phyloP scores from a whole-genome alignment of 768 basidiomycete genomes.

The Rubroboletus satanas region DNA sequence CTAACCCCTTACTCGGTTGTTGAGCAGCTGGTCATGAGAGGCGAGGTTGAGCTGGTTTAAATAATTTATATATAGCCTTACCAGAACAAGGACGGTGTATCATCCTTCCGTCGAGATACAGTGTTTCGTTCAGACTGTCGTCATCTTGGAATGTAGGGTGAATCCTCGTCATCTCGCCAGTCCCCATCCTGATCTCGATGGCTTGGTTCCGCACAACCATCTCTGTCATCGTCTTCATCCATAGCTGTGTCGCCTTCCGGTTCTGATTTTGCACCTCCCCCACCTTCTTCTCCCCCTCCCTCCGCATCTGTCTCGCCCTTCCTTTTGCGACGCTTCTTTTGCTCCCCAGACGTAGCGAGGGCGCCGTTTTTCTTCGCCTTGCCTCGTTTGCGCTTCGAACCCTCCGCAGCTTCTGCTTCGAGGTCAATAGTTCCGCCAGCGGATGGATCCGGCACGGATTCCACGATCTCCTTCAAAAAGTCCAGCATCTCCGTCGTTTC shows the following conservation, averaged over 20 bases:
- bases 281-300: conserved; percentile 34
- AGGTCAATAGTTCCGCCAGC: conserved; percentile 76
- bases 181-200: conserved; percentile 43
- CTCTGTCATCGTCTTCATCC: conserved; percentile 44
- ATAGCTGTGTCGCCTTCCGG: conserved; percentile 34
- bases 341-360: conserved; percentile 32
- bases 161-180: conserved; percentile 41
- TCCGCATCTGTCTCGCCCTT: conserved; percentile 34
- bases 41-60: conserved; percentile 75
- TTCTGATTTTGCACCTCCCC: conserved; percentile 36
- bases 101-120: conserved; percentile 7
- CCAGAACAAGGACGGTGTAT: conserved; percentile 10
- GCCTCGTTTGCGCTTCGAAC: conserved; percentile 53
- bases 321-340: conserved; percentile 51
- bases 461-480: conserved; percentile 90
- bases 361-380: conserved; percentile 50
- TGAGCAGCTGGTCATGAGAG: conserved; percentile 66
- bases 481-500: conserved; percentile 86
- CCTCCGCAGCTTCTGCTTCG: conserved; percentile 54
- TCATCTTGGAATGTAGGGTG: conserved; percentile 41
- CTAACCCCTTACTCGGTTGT: conserved; percentile 73
- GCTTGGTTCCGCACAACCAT: conserved; percentile 34
- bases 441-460: conserved; percentile 81
- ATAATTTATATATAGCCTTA: conserved; percentile 20
- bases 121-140: background rate